A percentile compares a stretch with the other conserved stretches of the same genome.
phyloP scores from a whole-genome alignment of 192 early-diverging fungal genomes.

The Martensiomyces pterosporus region DNA sequence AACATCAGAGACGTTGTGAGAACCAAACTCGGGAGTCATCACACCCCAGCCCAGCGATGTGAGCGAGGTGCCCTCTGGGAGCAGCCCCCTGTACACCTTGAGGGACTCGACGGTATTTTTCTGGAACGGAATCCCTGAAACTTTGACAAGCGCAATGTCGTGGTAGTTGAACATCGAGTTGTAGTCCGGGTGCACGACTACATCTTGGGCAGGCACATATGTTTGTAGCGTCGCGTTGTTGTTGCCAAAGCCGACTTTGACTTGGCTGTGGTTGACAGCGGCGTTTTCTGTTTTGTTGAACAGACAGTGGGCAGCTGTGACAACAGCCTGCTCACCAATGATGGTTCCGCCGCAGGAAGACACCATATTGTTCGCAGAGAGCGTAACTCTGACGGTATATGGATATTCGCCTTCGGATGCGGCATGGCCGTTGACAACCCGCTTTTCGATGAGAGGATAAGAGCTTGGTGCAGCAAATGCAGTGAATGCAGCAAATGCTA shows the following conservation, averaged over 20 bases:
- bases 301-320: slow-evolving; percentile 41
- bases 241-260: too few species aligned
- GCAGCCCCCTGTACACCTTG: slow-evolving; percentile 17
- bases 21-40: slow-evolving; percentile 5
- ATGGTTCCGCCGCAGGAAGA: slow-evolving; percentile 39
- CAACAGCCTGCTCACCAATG: slow-evolving; percentile 17
- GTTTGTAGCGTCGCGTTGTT: too few species aligned
- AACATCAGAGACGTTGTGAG: slow-evolving; percentile 13
- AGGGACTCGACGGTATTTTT: slow-evolving; percentile 2
- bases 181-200: slow-evolving; percentile 21
- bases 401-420: too few species aligned
- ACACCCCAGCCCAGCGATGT: slow-evolving; percentile 38
- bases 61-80: slow-evolving; percentile 12
- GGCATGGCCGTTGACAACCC: too few species aligned
- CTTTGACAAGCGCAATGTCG: slow-evolving; percentile 29
- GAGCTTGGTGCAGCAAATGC: too few species aligned
- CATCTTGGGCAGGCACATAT: neutral
- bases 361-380: too few species aligned
- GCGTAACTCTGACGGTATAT: too few species aligned
- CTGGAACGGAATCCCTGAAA: slow-evolving; percentile 8
- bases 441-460: too few species aligned
- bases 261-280: slow-evolving; percentile 14
- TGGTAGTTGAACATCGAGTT: slow-evolving; percentile 8
- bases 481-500: too few species aligned
- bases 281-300: too few species aligned